Evolutionary conservation across 192 early-diverging fungal species (phyloP), one percentile per base, ranked within the genome.

Genomic region (Coemansia sp.): DNA sequence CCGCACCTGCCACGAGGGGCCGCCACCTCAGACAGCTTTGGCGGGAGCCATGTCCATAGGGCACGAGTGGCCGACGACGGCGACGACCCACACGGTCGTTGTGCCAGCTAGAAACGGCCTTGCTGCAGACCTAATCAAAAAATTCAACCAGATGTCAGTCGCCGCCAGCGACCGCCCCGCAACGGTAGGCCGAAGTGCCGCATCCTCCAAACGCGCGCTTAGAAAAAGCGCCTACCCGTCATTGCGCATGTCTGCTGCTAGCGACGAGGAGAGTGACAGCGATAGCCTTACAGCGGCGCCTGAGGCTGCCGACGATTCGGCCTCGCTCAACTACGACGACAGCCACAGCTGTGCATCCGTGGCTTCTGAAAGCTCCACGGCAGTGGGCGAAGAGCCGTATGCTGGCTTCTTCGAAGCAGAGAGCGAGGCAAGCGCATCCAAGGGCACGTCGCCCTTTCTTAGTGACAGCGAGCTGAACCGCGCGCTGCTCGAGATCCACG

Each of bases 401-500:
- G 7, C 43, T 9, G 20, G n/a, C 20, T 45, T 45, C 43, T n/a
- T 20, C 18, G 43, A 45, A 45, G 18, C 43, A 9, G 43, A 45
- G 43, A 45, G 43, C 18, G 43, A 45, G n/a, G 7, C 43, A 5
- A 45, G 18, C 8, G 8, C 43, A 20, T 50, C 47, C 20, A 50
- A 57, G 43, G 28, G 64, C 25, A 12, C 57, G 20, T 79, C 77
- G 55, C 68, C 61, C 11, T 79, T 79, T 37, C 72, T 79, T 7
- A 79, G 64, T 61, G 77, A 79, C 52, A 73, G 64, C 64, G 72
- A 79, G 65, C 62, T 79, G 64, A 65, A 71, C 38, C 77, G 68
- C 3, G 77, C 77, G 33, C 52, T 79, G 68, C 52, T 62, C 3
- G 77, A 79, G 42, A 79, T 79, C 64, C 68, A 61, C n/a, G 72